phyloP scores from a whole-genome alignment of 331 rosid genomes.

The Malus hybrid region DNA sequence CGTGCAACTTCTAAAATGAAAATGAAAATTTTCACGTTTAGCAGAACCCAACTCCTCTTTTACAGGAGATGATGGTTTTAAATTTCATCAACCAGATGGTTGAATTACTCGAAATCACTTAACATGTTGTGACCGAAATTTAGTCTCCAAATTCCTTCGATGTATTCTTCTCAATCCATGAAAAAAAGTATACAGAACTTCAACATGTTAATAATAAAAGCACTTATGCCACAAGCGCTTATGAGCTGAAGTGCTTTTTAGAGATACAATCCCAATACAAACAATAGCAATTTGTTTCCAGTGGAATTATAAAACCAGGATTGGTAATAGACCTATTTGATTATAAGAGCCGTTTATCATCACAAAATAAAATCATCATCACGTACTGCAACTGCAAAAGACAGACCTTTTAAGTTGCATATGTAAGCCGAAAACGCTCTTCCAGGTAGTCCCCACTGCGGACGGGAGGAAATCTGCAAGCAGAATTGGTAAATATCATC shows the following conservation, averaged over 20 bases:
- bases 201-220: too few species aligned
- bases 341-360: not conserved
- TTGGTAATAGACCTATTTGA: not conserved
- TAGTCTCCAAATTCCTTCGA: not conserved
- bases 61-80: too few species aligned
- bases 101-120: not conserved
- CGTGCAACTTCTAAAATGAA: too few species aligned
- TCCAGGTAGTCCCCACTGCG: constrained; percentile 70
- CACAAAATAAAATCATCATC: not conserved
- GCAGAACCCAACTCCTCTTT: too few species aligned
- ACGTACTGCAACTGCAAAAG: not conserved
- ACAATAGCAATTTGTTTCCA: not conserved
- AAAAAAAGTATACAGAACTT: too few species aligned
- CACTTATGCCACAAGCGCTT: too few species aligned
- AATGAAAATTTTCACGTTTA: too few species aligned
- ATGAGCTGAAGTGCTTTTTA: too few species aligned
- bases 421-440: constrained; percentile 54
- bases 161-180: too few species aligned
- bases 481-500: not conserved
- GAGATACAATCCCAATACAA: too few species aligned
- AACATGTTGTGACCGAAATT: not conserved
- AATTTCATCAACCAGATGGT: too few species aligned
- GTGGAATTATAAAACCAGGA: too few species aligned
- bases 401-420: constrained; percentile 15
- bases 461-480: constrained; percentile 68